These are phyloP conservation scores for Podospora pseudopauciseta DNA, from an alignment of 495 filamentous ascomycete genomes.

Conservation along the genomic window DNA sequence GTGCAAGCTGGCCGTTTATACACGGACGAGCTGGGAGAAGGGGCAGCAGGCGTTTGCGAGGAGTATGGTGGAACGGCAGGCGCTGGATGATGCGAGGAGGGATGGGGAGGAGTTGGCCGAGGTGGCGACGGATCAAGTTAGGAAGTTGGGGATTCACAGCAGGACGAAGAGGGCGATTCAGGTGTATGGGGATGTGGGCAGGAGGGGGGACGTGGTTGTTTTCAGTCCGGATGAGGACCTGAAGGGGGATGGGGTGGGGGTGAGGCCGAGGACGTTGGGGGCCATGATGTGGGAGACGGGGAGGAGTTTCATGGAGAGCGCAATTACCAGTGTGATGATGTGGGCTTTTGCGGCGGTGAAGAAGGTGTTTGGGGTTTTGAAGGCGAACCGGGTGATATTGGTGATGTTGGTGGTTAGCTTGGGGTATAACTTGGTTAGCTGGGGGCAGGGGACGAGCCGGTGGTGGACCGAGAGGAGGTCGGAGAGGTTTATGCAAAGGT, in stretches of 20 bases:
- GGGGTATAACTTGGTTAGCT: slow-evolving; percentile 66
- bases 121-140: slow-evolving; percentile 81
- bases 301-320: slow-evolving; percentile 64
- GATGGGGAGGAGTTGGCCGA: slow-evolving; percentile 84
- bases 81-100: slow-evolving; percentile 71
- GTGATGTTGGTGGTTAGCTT: slow-evolving; percentile 62
- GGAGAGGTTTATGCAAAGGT: slow-evolving; percentile 67
- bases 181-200: slow-evolving; percentile 82
- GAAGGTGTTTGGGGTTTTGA: slow-evolving; percentile 64
- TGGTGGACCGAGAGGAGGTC: slow-evolving; percentile 89
- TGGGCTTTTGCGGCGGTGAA: slow-evolving; percentile 62
- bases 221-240: slow-evolving; percentile 47
- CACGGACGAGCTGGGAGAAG: slow-evolving; percentile 74
- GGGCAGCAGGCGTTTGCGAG: slow-evolving; percentile 61
- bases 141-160: slow-evolving; percentile 72
- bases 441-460: slow-evolving; percentile 59
- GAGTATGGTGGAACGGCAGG: slow-evolving; percentile 74
- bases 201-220: slow-evolving; percentile 57
- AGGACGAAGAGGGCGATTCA: slow-evolving; percentile 86
- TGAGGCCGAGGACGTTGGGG: slow-evolving; percentile 63
- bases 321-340: slow-evolving; percentile 67
- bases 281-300: slow-evolving; percentile 67
- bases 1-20: slow-evolving; percentile 86
- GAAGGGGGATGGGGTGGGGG: slow-evolving; percentile 40
- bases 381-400: slow-evolving; percentile 72